These are phyloP conservation scores for Fusarium transvaalense DNA, from an alignment of 2,329 filamentous ascomycete species.

Conservation along the genomic window DNA sequence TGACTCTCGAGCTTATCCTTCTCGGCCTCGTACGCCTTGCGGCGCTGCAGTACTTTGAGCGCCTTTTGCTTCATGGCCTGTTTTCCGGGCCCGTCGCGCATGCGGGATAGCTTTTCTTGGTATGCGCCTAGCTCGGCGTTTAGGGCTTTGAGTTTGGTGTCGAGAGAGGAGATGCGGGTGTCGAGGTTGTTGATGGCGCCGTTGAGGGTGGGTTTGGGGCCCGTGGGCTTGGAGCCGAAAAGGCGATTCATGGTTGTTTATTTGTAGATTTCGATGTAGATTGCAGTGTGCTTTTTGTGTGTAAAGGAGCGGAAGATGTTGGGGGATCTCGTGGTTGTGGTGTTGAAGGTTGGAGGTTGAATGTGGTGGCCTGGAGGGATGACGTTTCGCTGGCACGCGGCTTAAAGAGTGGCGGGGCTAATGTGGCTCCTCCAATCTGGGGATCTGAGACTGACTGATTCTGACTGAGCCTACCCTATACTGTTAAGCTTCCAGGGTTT, in stretches of 20 bases:
- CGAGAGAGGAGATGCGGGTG: constrained; percentile 84
- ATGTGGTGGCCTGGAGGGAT: constrained; percentile 44
- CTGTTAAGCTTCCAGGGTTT: not conserved
- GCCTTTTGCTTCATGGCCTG: constrained; percentile 93
- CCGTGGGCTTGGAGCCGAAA: constrained; percentile 88
- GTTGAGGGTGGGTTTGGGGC: constrained; percentile 89
- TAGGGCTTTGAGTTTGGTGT: constrained; percentile 93
- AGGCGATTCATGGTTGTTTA: constrained; percentile 85
- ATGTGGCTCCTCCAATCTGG: constrained; percentile 18
- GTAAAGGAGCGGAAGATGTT: not conserved
- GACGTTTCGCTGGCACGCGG: constrained; percentile 45
- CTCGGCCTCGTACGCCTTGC: constrained; percentile 94
- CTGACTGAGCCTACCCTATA: constrained; percentile 7
- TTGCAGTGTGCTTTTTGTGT: fast-evolving
- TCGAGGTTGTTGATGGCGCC: constrained; percentile 88
- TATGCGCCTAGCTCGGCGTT: constrained; percentile 91
- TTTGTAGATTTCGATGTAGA: not conserved
- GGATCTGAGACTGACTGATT: not conserved
- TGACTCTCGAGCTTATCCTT: constrained; percentile 94
- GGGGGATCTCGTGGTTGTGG: not conserved
- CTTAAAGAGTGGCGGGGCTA: constrained; percentile 27
- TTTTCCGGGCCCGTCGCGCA: constrained; percentile 97
- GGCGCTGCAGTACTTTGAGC: constrained; percentile 90
- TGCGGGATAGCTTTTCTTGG: constrained; percentile 87
- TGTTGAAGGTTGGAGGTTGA: constrained; percentile 11